Conservation (phyloP, 148 eudicot genomes). For the Polygonum maritimum region DNA sequence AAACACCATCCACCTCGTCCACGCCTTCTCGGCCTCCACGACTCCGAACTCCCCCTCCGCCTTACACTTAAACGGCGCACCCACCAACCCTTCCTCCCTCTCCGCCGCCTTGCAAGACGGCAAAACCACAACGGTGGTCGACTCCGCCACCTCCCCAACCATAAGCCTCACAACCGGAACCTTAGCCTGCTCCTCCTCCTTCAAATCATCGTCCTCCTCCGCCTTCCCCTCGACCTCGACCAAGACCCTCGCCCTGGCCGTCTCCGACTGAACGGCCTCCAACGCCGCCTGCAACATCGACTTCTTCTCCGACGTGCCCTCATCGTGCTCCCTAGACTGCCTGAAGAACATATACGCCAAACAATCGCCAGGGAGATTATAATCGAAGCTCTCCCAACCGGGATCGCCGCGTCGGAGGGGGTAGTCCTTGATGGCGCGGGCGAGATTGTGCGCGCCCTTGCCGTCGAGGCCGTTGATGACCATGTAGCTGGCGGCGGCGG, state of each 20-base stretch:
- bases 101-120: constrained; percentile 60
- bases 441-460: constrained; percentile 46
- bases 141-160: constrained; percentile 76
- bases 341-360: constrained; percentile 59
- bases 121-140: constrained; percentile 48
- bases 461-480: constrained; percentile 34
- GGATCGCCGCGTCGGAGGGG: constrained; percentile 44
- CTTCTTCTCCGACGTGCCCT: constrained; percentile 25
- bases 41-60: constrained; percentile 55
- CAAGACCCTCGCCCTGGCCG: constrained; percentile 27
- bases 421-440: constrained; percentile 66
- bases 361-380: constrained; percentile 53
- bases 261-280: constrained; percentile 41
- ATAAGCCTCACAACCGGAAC: constrained; percentile 81
- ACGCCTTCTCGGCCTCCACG: constrained; percentile 50
- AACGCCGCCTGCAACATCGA: constrained; percentile 41
- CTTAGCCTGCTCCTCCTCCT: constrained; percentile 19
- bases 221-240: constrained; percentile 39
- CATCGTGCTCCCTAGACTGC: constrained; percentile 42
- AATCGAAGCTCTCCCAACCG: constrained; percentile 57
- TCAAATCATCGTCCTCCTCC: constrained; percentile 11
- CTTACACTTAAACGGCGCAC: constrained; percentile 54
- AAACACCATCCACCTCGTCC: constrained; percentile 84
- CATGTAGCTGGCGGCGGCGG: constrained; percentile 35
- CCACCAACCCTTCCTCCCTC: constrained; percentile 33